Conservation (phyloP, 179 eudicot genomes). For the Actinidia polygama region DNA sequence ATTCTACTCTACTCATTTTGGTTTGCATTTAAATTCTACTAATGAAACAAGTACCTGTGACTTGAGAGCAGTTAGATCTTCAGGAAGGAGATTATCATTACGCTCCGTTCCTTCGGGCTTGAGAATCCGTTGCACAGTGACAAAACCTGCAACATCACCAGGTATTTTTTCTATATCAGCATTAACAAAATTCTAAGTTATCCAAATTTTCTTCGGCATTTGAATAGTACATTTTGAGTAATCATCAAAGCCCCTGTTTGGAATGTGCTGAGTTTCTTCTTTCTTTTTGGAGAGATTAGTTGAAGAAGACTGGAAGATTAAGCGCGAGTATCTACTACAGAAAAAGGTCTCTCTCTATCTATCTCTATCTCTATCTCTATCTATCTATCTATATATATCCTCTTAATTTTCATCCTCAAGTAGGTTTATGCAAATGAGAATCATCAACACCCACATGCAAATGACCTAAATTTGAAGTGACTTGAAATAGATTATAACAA, state of each 20-base stretch:
- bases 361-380: conserved; percentile 10
- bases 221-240: neutral
- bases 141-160: conserved; percentile 93
- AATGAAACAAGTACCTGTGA: conserved; percentile 33
- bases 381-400: neutral
- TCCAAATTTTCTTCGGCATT: neutral
- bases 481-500: neutral
- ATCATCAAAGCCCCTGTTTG: neutral
- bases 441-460: neutral
- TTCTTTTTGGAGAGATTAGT: conserved; percentile 64
- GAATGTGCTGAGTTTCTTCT: conserved; percentile 24
- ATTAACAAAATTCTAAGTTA: neutral
- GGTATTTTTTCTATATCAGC: conserved; percentile 49
- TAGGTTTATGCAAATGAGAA: neutral
- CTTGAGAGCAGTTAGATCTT: conserved; percentile 25
- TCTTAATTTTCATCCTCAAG: too few species aligned
- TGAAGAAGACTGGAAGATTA: conserved; percentile 97
- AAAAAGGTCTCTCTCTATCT: conserved; percentile 58
- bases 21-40: conserved; percentile 27
- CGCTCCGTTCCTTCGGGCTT: conserved; percentile 32
- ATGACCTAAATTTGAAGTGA: neutral
- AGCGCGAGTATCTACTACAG: conserved; percentile 70
- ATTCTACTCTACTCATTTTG: conserved; percentile 33
- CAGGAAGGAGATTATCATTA: conserved; percentile 22
- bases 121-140: conserved; percentile 70